Base-by-base conservation (phyloP, 495 filamentous ascomycete genomes). In the Trichoderma gamsii region DNA sequence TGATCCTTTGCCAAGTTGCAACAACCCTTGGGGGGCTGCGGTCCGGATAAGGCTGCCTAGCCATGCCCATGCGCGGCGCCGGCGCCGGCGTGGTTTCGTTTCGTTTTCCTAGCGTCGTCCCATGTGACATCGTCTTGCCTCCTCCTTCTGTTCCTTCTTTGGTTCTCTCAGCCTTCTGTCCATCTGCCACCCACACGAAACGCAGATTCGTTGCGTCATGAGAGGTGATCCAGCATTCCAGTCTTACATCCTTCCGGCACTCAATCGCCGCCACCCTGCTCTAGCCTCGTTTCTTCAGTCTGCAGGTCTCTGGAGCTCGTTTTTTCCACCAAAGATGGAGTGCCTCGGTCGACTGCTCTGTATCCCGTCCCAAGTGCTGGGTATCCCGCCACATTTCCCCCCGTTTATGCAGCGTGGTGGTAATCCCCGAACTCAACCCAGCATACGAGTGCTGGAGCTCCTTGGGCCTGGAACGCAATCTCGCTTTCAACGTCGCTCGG, bases 1-100 rank as follows among this genome's bases (percentile, higher is more conserved):
- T 27, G 56, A 61, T 61, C 56, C 56, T 61, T 61, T 32, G 56
- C 52, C 56, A 61, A 61, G 56, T 32, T 61, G 56, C 56, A 61
- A 61, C 56, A 32, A 32, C 56, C 25, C 9, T 61, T n/a, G 15
- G 27, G 56, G 27, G 56, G 27, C 27, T 61, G 56, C 56, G 27
- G 56, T 25, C 27, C 56, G 16, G 56, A 61, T 32, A 32, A 61
- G 56, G 51, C 51, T 61, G 56, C 56, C 56, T 29, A 13, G 56
- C 56, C 56, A 61, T 61, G 56, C 23, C 23, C 56, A 61, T 32
- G 44, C 44, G n/a, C 13, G 13, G 44, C 44, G n/a, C n/a, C 44
- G 44, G 44, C 52, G 21, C 29, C 11, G 13, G 29, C 25, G 56
- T 23, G 56, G 8, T 61, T 16, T 61, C 23, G 56, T 11, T 21